Base-by-base conservation (phyloP, 148 eudicot genomes). In the Agrostemma githago region DNA sequence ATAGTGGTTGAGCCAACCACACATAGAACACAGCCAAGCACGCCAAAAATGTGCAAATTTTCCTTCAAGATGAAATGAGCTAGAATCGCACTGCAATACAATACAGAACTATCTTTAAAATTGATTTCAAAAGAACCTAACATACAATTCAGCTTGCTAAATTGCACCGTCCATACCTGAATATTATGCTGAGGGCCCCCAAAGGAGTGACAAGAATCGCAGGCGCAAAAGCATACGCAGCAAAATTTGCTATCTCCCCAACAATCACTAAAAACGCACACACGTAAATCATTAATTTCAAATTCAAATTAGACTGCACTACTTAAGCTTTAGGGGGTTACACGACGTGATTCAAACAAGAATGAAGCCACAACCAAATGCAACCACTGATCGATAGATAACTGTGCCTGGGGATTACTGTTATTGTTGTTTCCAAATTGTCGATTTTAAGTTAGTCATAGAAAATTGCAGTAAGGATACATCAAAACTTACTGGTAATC, bases 151-250 rank as follows among this genome's bases (percentile, higher is more conserved):
- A 59, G 71, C 57, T 21, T 21, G 48, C 72, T 51, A 68, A 64
- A 60, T 38, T 42, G 54, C 51, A 48, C 38, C 41, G 56, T 9
- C 39, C 71, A 37, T 84, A 95, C 99, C 99, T 95, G 96, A 95
- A 86, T 72, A 92, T 92, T 70, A 92, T 92, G 83, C 97, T 92
- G 51, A 92, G 80, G 64, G 97, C 97, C 77, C 99, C 99, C 60
- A 95, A 71, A 1, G 99, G 99, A 72, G 99, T 95, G 39, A 95
- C 99, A 41, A 95, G 97, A 81, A 95, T 88, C 34, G 99, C 99
- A 26, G 99, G 99, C 67, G 99, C 99, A 82, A 77, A 95, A 79
- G 97, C 99, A 82, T 95, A 95, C 37, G 99, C 99, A 76, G 93
- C 97, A 82, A 95, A 95, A 77, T 95, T 95, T 74, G 96, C 96